These are phyloP conservation scores for Amanita jacksonii DNA, from an alignment of 768 basidiomycete species.

Conservation along the genomic window DNA sequence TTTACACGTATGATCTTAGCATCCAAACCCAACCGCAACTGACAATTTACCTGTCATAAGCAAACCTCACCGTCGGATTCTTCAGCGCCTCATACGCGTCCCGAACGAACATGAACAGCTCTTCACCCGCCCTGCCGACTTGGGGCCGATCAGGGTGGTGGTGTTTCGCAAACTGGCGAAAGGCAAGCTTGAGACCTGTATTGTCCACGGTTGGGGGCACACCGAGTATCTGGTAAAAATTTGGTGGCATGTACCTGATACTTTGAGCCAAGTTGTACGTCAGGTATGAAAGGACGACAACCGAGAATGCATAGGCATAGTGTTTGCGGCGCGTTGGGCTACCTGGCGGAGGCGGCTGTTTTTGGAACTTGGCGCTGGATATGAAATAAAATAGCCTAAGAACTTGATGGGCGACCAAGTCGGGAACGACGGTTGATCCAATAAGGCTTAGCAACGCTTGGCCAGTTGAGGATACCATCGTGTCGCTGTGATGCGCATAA, in stretches of 20 bases:
- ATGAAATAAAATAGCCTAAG: conserved; percentile 37
- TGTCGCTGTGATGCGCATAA: not conserved
- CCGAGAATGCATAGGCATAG: conserved; percentile 52
- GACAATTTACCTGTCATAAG: conserved; percentile 65
- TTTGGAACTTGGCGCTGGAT: conserved; percentile 22
- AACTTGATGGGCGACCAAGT: conserved; percentile 43
- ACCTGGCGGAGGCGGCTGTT: conserved; percentile 25
- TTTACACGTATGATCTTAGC: conserved; percentile 17
- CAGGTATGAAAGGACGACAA: conserved; percentile 59
- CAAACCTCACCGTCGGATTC: conserved; percentile 69
- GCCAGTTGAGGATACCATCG: conserved; percentile 6
- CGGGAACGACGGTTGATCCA: conserved; percentile 63
- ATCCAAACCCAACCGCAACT: conserved; percentile 1
- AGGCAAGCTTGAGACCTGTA: conserved; percentile 56
- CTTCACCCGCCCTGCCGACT: conserved; percentile 46
- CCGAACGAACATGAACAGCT: conserved; percentile 58
- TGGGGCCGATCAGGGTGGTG: conserved; percentile 71
- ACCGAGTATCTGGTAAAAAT: conserved; percentile 71
- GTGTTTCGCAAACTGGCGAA: conserved; percentile 62
- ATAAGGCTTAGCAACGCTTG: conserved; percentile 25
- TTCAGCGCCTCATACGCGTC: conserved; percentile 74
- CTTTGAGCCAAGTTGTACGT: conserved; percentile 54
- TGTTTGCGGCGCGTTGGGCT: conserved; percentile 42
- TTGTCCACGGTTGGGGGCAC: conserved; percentile 58
- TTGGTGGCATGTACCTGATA: conserved; percentile 47